These are phyloP conservation scores for Prillingera fragicola DNA, from an alignment of 1,284 basidiomycete species.

Conservation along the genomic window DNA sequence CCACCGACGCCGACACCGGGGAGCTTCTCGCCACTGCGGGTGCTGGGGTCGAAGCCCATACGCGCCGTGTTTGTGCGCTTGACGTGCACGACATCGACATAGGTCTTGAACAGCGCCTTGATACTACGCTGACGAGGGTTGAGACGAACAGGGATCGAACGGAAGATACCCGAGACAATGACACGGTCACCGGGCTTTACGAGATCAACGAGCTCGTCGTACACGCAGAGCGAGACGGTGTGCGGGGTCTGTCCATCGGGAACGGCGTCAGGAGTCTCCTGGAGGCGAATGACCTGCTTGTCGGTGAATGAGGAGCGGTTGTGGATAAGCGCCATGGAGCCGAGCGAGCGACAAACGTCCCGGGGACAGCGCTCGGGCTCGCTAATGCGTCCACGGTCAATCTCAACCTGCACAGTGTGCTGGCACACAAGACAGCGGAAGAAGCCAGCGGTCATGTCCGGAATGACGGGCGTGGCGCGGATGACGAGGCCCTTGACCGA, in stretches of 20 bases:
- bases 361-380: conserved; percentile 88
- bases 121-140: conserved; percentile 86
- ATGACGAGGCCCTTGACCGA: conserved; percentile 95
- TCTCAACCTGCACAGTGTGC: conserved; percentile 90
- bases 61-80: conserved; percentile 65
- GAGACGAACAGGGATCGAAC: conserved; percentile 85
- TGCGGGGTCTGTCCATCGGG: conserved; percentile 98
- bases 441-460: conserved; percentile 96
- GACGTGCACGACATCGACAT: conserved; percentile 90
- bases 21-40: conserved; percentile 56
- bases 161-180: conserved; percentile 87
- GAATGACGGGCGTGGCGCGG: conserved; percentile 93
- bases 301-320: conserved; percentile 96
- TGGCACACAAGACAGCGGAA: conserved; percentile 96
- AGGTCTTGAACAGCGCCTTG: conserved; percentile 94
- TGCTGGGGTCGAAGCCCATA: conserved; percentile 74
- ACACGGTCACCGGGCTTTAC: conserved; percentile 92
- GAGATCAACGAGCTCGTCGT: conserved; percentile 94
- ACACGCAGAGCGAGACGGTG: conserved; percentile 89
- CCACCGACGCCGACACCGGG: conserved; percentile 79
- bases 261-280: conserved; percentile 96
- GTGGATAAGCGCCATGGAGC: conserved; percentile 91
- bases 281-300: conserved; percentile 87
- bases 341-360: conserved; percentile 78
- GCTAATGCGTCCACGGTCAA: conserved; percentile 91